phyloP scores from a whole-genome alignment of 2,329 filamentous ascomycete species.

The Tolypocladium ovalisporum region DNA sequence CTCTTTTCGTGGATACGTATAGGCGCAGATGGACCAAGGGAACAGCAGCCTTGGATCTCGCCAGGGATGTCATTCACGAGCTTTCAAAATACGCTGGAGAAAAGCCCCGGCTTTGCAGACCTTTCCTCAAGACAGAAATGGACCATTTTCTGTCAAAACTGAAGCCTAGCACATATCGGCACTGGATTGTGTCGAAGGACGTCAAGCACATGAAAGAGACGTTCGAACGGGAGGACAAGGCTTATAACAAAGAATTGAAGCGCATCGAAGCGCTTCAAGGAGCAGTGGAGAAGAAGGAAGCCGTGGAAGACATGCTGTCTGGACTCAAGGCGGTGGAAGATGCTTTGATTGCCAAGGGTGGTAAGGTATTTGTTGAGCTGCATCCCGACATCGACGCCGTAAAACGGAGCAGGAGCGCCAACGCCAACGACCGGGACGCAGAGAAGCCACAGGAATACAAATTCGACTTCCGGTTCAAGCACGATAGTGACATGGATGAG shows the following conservation, averaged over 20 bases:
- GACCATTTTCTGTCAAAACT: constrained; percentile 44
- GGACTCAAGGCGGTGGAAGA: constrained; percentile 45
- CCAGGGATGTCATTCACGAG: constrained; percentile 37
- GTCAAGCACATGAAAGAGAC: constrained; percentile 22
- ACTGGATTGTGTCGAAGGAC: constrained; percentile 38
- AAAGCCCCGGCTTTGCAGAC: constrained; percentile 1
- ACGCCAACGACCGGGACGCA: constrained; percentile 1
- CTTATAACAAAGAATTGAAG: constrained; percentile 14
- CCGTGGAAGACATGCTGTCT: constrained; percentile 37
- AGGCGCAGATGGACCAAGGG: constrained; percentile 24
- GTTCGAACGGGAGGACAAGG: constrained; percentile 17
- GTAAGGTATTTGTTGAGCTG: constrained; percentile 56
- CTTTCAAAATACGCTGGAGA: constrained; percentile 33
- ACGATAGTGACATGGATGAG: constrained; percentile 43
- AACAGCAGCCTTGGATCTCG: constrained; percentile 48
- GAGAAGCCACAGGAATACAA: constrained; percentile 29
- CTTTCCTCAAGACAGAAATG: constrained; percentile 17
- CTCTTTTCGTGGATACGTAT: constrained; percentile 22
- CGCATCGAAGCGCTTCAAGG: constrained; percentile 7
- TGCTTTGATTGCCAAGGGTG: constrained; percentile 44
- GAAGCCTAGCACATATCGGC: constrained; percentile 45
- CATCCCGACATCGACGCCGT: constrained; percentile 38
- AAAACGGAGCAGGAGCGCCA: constrained; percentile 1
- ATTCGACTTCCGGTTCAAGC: constrained; percentile 39
- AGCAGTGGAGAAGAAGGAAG: constrained; percentile 40